Percentiles rank a stretch among this genome's conserved stretches.
Evolutionary conservation across 208 protist species (phyloP).

Genomic region (Blechomonas ayalai): DNA sequence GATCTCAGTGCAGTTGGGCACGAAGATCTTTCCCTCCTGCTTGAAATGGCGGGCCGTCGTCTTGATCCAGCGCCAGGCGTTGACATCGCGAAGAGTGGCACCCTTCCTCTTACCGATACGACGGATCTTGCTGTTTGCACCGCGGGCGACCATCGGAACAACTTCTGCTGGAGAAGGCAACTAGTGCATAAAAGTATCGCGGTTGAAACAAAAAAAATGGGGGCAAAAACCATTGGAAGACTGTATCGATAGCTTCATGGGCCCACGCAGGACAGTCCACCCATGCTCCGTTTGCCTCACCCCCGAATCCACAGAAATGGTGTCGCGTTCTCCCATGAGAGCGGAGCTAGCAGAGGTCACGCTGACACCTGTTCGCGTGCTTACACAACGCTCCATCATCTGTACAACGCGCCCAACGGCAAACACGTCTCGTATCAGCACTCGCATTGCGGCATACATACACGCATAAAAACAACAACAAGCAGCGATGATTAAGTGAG

Average conservation of each 20-base stretch:
- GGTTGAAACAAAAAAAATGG: slow-evolving; percentile 5
- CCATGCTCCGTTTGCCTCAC: no score
- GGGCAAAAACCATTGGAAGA: no score
- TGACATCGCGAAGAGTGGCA: slow-evolving; percentile 92
- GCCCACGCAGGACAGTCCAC: neutral
- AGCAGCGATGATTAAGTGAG: no score
- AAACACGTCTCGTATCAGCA: no score
- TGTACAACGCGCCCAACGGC: no score
- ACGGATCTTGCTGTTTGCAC: slow-evolving; percentile 63
- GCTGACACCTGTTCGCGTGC: no score
- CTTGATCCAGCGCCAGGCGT: slow-evolving; percentile 94
- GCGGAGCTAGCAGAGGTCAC: no score
- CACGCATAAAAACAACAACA: no score
- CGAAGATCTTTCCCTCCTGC: slow-evolving; percentile 88
- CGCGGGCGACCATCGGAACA: slow-evolving; percentile 36
- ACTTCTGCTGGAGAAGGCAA: slow-evolving; percentile 1
- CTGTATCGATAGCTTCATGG: neutral
- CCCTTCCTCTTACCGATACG: slow-evolving; percentile 88
- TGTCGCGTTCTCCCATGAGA: no score
- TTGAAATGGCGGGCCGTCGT: slow-evolving; percentile 95
- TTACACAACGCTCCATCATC: no score
- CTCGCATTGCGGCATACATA: no score
- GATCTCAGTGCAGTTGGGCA: slow-evolving; percentile 96
- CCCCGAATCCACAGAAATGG: no score
- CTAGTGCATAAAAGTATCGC: neutral